Base-by-base conservation (phyloP, 441 rosid genomes). In the Pelargonium cotyledonis region DNA sequence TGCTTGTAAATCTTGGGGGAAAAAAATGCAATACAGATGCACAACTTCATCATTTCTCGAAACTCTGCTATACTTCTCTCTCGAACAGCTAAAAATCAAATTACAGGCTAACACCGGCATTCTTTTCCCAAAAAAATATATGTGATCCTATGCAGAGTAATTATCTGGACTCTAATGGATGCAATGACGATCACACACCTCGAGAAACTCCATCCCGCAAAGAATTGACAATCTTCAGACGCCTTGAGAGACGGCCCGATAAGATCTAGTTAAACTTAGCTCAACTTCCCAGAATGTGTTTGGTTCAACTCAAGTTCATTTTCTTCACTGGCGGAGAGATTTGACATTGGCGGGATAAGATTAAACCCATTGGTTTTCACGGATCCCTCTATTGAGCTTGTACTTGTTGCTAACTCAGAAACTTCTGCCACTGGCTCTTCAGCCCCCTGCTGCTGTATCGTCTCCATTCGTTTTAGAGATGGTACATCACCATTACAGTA, bases 401-500 rank as follows among this genome's bases (percentile, higher is more conserved):
- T 38, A 63, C 43, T 40, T 40, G 9, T 40, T 40, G 43, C 1
- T 40, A 9, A 40, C 43, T 78, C 85, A 2, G 71, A 66, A 75
- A 72, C 84, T 58, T 79, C 74, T 58, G 65, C 49, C 12, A 76
- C 70, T 57, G 69, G 70, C 70, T 78, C 85, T 76, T 89, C 89
- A 12, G 83, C 76, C 9, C 10, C 79, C 68, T 79, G 81, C 77
- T 79, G 82, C 67, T 82, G 86, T 65, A 91, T 83, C 80, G 77
- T 74, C 77, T 88, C 90, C 81, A 85, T 73, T 68, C 76, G 83
- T 73, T 69, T 83, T 60, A 81, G 76, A 67, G 96, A 93, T 2
- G 99, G 99, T 63, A 88, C 88, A 66, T 92, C 93, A 19, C 95
- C 96, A 69, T 80, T 85, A 74, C 99, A 92, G 75, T 89, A 95